Evolutionary conservation across 2,329 filamentous ascomycete species (phyloP), one percentile per base, ranked within the genome.

Genomic region (Phaeoacremonium minimum): DNA sequence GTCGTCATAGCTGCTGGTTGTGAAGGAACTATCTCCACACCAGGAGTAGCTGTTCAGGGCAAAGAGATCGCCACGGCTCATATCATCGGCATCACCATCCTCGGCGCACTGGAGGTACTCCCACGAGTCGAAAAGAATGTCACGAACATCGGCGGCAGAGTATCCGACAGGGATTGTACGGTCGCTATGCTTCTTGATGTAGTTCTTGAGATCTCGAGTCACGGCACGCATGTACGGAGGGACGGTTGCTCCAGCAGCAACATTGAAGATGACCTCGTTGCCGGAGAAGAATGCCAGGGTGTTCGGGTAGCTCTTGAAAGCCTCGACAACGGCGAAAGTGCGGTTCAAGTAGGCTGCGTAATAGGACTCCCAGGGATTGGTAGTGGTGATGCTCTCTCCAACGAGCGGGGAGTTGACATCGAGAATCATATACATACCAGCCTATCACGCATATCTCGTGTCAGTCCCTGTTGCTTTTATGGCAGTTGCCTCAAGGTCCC

Each of bases 161-260:
- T 90, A 90, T 30, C 85, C 85, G 40, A 89, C 83, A 15, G 85
- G 85, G 46, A 90, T 85, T 42, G 64, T 49, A 49, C 85, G 83
- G 54, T 78, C 71, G 42, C 75, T 66, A 54, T 85, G 77, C 54
- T 80, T 81, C 62, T 80, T 77, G 64, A 89, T 81, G 69, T 90
- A 90, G 57, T 81, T 83, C 71, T 87, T 88, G 58, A 90, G 71
- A 61, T 90, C 85, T 53, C 85, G 82, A 32, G 83, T 88, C 45
- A 87, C 77, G 44, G 85, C 85, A 61, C 80, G 73, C 47, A 83
- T 69, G 58, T 87, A 90, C n/a, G 79, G 82, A 29, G 84, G 83
- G 20, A 77, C 79, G 36, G 59, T 61, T 36, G 68, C 61, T 44
- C 77, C 82, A 26, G 76, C 81, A 30, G 69, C 56, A 34, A 77